Conservation (phyloP, 805 yeast species). For the Saccharomycopsis fodiens region DNA sequence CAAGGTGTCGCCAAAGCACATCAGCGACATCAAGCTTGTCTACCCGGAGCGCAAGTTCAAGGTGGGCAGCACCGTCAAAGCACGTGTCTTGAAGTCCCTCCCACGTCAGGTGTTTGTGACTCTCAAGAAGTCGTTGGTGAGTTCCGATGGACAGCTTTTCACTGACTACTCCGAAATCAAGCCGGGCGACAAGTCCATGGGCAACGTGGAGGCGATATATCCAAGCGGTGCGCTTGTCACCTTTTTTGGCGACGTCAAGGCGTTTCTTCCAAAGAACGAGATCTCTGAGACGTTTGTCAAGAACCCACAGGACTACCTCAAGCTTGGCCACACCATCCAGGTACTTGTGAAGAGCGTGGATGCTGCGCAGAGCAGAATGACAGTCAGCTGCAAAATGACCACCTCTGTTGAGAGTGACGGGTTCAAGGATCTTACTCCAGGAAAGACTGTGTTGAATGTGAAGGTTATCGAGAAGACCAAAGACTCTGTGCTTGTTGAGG, state of each 20-base stretch:
- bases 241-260: conserved; percentile 72
- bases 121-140: conserved; percentile 76
- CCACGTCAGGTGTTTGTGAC: conserved; percentile 53
- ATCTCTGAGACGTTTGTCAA: conserved; percentile 82
- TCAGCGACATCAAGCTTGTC: conserved; percentile 75
- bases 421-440: conserved; percentile 45
- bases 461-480: conserved; percentile 66
- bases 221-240: conserved; percentile 77
- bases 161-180: conserved; percentile 44
- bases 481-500: conserved; percentile 62
- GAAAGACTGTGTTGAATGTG: conserved; percentile 53
- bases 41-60: conserved; percentile 92
- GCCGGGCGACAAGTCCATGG: conserved; percentile 51
- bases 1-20: conserved; percentile 62
- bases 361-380: conserved; percentile 42
- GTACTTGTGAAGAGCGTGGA: conserved; percentile 61
- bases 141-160: conserved; percentile 28
- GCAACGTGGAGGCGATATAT: conserved; percentile 63
- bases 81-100: conserved; percentile 53
- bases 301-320: conserved; percentile 70
- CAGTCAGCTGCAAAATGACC: conserved; percentile 70
- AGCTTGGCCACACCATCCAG: conserved; percentile 74
- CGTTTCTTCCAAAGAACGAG: conserved; percentile 79
- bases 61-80: conserved; percentile 73
- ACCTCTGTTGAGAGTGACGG: conserved; percentile 27